Conservation (phyloP, 2,329 filamentous ascomycete genomes). For the Akanthomyces uredinophilus region DNA sequence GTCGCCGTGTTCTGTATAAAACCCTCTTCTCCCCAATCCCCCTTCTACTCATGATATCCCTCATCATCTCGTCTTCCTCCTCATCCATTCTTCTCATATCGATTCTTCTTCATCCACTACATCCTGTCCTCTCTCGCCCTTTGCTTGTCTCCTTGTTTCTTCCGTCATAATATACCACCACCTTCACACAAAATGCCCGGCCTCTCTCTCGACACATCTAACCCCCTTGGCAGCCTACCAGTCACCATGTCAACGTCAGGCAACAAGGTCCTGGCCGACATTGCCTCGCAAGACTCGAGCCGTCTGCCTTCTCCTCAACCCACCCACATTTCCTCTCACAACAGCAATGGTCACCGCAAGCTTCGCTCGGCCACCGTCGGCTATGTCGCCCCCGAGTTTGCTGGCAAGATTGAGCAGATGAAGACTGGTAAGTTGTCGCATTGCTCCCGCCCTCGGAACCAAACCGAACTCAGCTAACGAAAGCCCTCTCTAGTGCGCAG, state of each 20-base stretch:
- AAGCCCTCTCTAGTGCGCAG: slow-evolving; percentile 61
- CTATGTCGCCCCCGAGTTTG: slow-evolving; percentile 91
- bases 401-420: slow-evolving; percentile 90
- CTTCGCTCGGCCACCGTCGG: slow-evolving; percentile 86
- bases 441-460: background rate
- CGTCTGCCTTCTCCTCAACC: slow-evolving; percentile 82
- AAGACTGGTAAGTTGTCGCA: slow-evolving; percentile 53
- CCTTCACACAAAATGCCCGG: slow-evolving; percentile 11
- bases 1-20: slow-evolving; percentile 11
- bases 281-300: slow-evolving; percentile 38
- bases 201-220: slow-evolving; percentile 14
- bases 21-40: slow-evolving; percentile 2
- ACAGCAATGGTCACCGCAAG: slow-evolving; percentile 63
- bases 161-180: slow-evolving; percentile 9
- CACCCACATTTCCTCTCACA: slow-evolving; percentile 58
- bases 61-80: background rate
- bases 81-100: background rate
- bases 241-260: slow-evolving; percentile 30
- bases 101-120: background rate
- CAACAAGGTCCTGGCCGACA: slow-evolving; percentile 37
- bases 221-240: slow-evolving; percentile 13
- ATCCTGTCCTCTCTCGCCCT: background rate
- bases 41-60: background rate
- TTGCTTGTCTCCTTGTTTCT: background rate
- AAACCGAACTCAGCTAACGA: background rate